A percentile compares a stretch with the other conserved stretches of the same genome.
Evolutionary conservation across 768 basidiomycete species (phyloP).

Genomic region (Ramaria sp.): DNA sequence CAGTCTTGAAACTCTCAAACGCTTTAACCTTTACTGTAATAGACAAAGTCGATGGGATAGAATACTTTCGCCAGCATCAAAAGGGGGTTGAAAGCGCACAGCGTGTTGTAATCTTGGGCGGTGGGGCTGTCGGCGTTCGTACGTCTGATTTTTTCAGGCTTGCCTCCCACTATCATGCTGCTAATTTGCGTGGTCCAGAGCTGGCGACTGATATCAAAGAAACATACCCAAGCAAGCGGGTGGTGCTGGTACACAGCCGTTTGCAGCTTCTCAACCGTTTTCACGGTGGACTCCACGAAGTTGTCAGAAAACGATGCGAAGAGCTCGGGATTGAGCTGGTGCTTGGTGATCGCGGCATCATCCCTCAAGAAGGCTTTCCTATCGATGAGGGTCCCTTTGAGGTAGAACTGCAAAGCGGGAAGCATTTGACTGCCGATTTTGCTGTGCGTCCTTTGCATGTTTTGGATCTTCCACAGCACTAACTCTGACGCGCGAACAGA

Average conservation of each 20-base stretch:
- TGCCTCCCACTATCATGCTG: background rate
- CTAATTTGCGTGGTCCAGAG: conserved; percentile 27
- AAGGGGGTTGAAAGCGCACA: conserved; percentile 32
- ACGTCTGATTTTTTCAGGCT: conserved; percentile 18
- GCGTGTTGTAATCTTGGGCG: conserved; percentile 56
- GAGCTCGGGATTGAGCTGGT: conserved; percentile 37
- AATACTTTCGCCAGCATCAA: conserved; percentile 44
- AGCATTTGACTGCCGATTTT: conserved; percentile 41
- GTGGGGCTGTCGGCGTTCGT: conserved; percentile 68
- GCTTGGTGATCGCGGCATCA: conserved; percentile 46
- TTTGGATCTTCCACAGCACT: background rate
- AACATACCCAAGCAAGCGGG: conserved; percentile 38
- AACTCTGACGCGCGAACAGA: conserved; percentile 11
- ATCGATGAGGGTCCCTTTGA: conserved; percentile 14
- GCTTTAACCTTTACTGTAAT: background rate
- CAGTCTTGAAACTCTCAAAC: background rate
- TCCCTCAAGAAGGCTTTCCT: conserved; percentile 23
- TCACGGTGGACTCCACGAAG: conserved; percentile 36
- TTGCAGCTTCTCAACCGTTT: conserved; percentile 43
- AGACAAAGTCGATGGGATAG: conserved; percentile 30
- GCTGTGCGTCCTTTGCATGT: conserved; percentile 30
- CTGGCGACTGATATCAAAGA: conserved; percentile 54
- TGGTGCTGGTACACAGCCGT: conserved; percentile 54
- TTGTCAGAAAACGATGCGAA: conserved; percentile 31
- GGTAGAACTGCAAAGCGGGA: conserved; percentile 38